Percentiles rank a stretch among this genome's conserved stretches.
These are phyloP conservation scores for Hanseniaspora uvarum DNA, from an alignment of 1,139 yeast species.

Conservation along the genomic window DNA sequence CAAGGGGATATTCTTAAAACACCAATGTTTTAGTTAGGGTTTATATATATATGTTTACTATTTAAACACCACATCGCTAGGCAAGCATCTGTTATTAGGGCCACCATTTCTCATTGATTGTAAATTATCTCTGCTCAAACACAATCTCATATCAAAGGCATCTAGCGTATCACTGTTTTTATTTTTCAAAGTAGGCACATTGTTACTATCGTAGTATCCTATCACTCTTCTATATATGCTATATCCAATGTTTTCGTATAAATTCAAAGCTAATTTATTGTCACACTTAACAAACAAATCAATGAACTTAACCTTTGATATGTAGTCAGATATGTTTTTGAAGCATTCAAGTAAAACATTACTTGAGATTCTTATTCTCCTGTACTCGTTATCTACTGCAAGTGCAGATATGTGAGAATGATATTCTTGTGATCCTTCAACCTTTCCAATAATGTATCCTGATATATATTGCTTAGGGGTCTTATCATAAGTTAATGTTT, in stretches of 20 bases:
- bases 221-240: constrained; percentile 75
- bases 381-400: constrained; percentile 69
- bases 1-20: background rate
- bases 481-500: constrained; percentile 29
- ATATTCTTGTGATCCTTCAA: constrained; percentile 86
- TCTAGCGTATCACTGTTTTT: constrained; percentile 52
- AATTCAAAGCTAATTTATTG: constrained; percentile 63
- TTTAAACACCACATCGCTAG: constrained; percentile 43
- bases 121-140: constrained; percentile 35
- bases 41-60: background rate
- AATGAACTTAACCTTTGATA: constrained; percentile 68
- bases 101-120: constrained; percentile 50
- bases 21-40: background rate
- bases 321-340: constrained; percentile 58
- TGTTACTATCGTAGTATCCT: constrained; percentile 57
- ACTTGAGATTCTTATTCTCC: constrained; percentile 72
- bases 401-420: constrained; percentile 97
- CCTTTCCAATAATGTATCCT: constrained; percentile 92
- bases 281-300: constrained; percentile 87
- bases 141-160: constrained; percentile 78
- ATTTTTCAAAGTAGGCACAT: constrained; percentile 32
- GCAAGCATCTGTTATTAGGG: constrained; percentile 46
- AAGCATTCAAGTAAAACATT: constrained; percentile 56
- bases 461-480: constrained; percentile 32
- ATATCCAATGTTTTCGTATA: constrained; percentile 81